Percentiles rank a stretch among this genome's conserved stretches.
Evolutionary conservation across 441 rosid species (phyloP).

Genomic region (Corymbia calophylla): DNA sequence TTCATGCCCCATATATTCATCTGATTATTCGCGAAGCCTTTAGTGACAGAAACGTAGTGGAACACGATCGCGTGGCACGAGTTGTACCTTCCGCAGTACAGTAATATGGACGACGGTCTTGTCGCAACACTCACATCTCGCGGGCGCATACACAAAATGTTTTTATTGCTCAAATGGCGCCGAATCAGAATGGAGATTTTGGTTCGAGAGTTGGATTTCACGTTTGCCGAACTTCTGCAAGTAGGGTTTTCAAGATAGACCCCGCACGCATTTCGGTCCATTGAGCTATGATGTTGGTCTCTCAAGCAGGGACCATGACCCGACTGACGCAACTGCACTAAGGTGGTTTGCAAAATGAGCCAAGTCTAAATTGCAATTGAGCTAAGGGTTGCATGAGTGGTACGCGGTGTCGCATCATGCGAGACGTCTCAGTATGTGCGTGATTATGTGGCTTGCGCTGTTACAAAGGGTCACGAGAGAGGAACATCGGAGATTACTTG

Average conservation of each 20-base stretch:
- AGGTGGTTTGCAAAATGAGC: neutral
- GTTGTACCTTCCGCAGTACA: neutral
- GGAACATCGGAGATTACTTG: neutral
- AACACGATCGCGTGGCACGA: slow-evolving; percentile 36
- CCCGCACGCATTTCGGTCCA: neutral
- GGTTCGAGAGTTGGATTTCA: neutral
- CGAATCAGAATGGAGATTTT: neutral
- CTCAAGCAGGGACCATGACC: neutral
- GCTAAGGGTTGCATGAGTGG: neutral
- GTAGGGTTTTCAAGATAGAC: neutral
- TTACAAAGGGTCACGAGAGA: neutral
- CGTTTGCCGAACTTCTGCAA: neutral
- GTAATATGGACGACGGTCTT: slow-evolving; percentile 11
- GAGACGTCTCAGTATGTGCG: neutral
- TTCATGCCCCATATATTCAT: neutral
- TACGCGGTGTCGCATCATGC: neutral
- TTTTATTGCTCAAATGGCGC: neutral
- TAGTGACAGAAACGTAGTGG: slow-evolving; percentile 30
- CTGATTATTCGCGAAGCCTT: neutral
- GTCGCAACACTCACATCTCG: neutral
- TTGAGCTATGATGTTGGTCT: neutral
- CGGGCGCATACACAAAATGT: neutral
- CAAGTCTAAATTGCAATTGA: neutral
- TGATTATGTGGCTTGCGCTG: neutral
- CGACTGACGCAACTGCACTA: neutral